Conservation (phyloP, 78 protist genomes). For the Anaeramoeba flamelloides region DNA sequence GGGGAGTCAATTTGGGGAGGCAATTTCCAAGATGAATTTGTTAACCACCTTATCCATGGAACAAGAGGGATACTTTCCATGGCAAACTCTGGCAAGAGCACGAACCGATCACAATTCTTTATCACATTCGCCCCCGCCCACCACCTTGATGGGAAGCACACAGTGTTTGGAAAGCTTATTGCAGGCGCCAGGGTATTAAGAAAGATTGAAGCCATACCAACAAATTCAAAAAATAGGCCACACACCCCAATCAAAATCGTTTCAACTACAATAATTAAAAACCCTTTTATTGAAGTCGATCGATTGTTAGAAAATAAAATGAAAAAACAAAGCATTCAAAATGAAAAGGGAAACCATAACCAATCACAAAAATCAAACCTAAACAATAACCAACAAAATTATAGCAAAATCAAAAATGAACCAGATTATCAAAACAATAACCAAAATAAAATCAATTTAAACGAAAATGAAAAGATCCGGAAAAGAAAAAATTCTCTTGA, state of each 20-base stretch:
- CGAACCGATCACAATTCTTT: constrained; percentile 59
- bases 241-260: constrained; percentile 23
- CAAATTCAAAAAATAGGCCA: constrained; percentile 51
- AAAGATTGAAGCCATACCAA: constrained; percentile 52
- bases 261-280: constrained; percentile 51
- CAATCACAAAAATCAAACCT: too few relatives aligned
- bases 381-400: too few relatives aligned
- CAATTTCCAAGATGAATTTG: constrained; percentile 72
- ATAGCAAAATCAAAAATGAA: too few relatives aligned
- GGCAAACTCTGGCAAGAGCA: constrained; percentile 59
- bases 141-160: constrained; percentile 50
- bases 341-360: too few relatives aligned
- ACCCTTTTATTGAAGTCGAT: too few relatives aligned
- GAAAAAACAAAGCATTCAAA: too few relatives aligned
- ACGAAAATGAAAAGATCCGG: too few relatives aligned
- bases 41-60: too few relatives aligned
- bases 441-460: too few relatives aligned
- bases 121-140: constrained; percentile 42
- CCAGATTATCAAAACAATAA: too few relatives aligned
- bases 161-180: constrained; percentile 69
- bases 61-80: constrained; percentile 52
- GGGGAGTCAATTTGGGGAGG: constrained; percentile 74
- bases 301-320: too few relatives aligned
- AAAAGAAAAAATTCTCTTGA: too few relatives aligned
- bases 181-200: constrained; percentile 58